Percentiles rank a stretch among this genome's conserved stretches.
Evolutionary conservation across 2,329 filamentous ascomycete species (phyloP).

Genomic region (Fusarium nelsonii): DNA sequence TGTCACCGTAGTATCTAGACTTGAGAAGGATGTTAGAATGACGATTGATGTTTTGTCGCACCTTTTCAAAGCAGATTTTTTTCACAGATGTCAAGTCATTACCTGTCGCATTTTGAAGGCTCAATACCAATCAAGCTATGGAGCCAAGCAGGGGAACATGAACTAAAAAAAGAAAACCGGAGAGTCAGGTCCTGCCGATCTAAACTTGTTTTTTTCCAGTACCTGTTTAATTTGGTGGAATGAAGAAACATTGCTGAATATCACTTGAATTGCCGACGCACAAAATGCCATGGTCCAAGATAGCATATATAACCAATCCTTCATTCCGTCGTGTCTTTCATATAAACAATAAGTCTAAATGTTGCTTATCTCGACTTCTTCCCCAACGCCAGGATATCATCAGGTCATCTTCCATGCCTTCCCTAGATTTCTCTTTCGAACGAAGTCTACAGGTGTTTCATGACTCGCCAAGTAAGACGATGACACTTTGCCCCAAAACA

Average conservation of each 20-base stretch:
- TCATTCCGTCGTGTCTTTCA: constrained; percentile 39
- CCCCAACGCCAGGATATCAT: constrained; percentile 43
- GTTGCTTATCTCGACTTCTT: constrained; percentile 24
- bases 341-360: constrained; percentile 26
- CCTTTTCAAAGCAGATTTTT: not conserved
- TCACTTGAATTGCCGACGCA: not conserved
- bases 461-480: constrained; percentile 12
- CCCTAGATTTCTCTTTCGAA: constrained; percentile 25
- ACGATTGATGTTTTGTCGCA: not conserved
- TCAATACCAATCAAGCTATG: not conserved
- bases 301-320: constrained; percentile 2
- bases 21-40: not conserved
- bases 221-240: too few species aligned
- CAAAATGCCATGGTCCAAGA: not conserved
- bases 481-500: not conserved
- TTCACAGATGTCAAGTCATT: not conserved
- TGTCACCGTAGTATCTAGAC: not conserved
- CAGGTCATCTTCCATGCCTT: constrained; percentile 31
- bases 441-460: not conserved
- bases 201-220: not conserved
- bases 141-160: not conserved
- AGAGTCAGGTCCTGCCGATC: not conserved
- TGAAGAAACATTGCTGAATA: too few species aligned
- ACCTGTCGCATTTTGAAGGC: not conserved
- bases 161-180: not conserved